Evolutionary conservation across 116 monocot genomes (phyloP), one percentile per base, ranked within the genome.

Genomic region (Phalaenopsis hybrid): DNA sequence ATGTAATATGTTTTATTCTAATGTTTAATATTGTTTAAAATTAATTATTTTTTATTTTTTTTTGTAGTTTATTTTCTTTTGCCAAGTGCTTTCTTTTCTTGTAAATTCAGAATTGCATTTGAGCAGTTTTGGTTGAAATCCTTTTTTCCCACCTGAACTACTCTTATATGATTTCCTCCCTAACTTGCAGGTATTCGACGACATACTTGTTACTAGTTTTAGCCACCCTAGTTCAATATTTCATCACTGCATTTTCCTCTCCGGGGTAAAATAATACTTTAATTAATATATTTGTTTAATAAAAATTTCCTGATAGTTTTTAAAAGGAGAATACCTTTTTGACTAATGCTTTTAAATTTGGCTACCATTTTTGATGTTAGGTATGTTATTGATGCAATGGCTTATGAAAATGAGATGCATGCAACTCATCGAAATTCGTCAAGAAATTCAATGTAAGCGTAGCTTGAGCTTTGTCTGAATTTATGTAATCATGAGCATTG

Each of bases 341-440:
- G 43, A 79, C 75, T 77, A 13, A 77, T 28, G 51, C 23, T 50
- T 77, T 20, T 44, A 37, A 18, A 63, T 1, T 43, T 17, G 4
- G 59, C 16, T 44, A 43, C 34, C 18, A 31, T n/a, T 65, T 45
- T 3, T 76, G 28, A 77, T 58, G 16, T 63, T 63, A 98, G 95
- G 73, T 98, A 92, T 85, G 95, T 93, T 34, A 75, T 90, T 65
- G 99, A 95, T 84, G 92, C 84, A 72, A 95, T 99, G 86, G 86
- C 81, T 17, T 78, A 81, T 74, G 82, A 84, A 41, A 83, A 83
- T 81, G 85, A 74, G 79, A 87, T 81, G 59, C 82, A 81, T 85
- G 74, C 82, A 33, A 85, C 86, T 11, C 86, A 81, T 81, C 49
- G 83, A 75, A 85, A 88, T 61, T 78, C 87, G 43, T 82, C 78